Conservation (phyloP, 306 rosid genomes). For the Rosa multiflora region DNA sequence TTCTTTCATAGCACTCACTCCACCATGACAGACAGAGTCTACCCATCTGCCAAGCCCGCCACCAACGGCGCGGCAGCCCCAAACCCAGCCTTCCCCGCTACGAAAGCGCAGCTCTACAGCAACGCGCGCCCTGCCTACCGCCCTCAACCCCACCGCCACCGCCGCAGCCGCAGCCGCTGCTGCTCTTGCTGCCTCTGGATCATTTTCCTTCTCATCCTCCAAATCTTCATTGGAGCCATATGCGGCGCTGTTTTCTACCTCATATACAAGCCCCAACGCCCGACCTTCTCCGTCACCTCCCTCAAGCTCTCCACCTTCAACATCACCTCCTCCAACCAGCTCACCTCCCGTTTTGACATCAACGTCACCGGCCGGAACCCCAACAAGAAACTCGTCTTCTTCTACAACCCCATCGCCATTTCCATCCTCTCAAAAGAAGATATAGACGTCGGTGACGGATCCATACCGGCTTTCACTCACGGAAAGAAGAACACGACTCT, state of each 20-base stretch:
- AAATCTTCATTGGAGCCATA: conserved; percentile 49
- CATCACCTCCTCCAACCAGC: conserved; percentile 32
- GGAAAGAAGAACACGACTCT: conserved; percentile 65
- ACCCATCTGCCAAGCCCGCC: conserved; percentile 55
- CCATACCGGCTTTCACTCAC: conserved; percentile 53
- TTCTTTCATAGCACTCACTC: background rate
- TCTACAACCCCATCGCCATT: conserved; percentile 33
- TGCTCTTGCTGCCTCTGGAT: conserved; percentile 63
- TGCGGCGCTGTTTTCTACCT: conserved; percentile 53
- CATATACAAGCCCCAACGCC: conserved; percentile 60
- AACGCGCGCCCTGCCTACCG: conserved; percentile 76
- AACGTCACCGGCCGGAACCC: conserved; percentile 48
- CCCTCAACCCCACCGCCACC: conserved; percentile 53
- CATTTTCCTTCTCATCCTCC: conserved; percentile 41
- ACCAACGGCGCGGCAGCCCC: conserved; percentile 23
- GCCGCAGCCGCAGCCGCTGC: conserved; percentile 50
- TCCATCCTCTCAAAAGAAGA: conserved; percentile 27
- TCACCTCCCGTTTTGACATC: conserved; percentile 44
- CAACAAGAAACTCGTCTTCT: conserved; percentile 50
- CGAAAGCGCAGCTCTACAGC: conserved; percentile 65
- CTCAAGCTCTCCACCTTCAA: conserved; percentile 40
- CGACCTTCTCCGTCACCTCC: conserved; percentile 37
- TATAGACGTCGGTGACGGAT: conserved; percentile 39
- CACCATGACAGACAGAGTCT: conserved; percentile 66
- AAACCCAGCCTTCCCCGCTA: conserved; percentile 46